Evolutionary conservation across 2,329 filamentous ascomycete genomes (phyloP), one percentile per base, ranked within the genome.

Genomic region (Ceratocystis harringtonii): DNA sequence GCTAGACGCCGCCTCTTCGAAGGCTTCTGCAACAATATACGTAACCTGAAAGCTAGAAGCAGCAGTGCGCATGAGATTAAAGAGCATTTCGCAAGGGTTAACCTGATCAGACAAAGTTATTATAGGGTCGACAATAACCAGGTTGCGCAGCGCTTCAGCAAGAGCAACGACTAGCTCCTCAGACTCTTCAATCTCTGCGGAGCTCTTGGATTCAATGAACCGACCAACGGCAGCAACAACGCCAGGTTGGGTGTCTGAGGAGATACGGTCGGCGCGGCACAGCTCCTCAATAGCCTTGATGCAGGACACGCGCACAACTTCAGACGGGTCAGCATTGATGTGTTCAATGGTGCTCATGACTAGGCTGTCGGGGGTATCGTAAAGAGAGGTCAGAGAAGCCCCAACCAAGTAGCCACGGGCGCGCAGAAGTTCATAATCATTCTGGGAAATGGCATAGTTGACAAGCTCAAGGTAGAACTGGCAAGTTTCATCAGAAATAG

Each of bases 91-190:
- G 5, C 96, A 78, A 25, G 92, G 90, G 66, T 86, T 83, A 58
- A 87, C 83, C 12, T 88, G 85, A 15, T 81, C 82, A 0, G 86
- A 84, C 25, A 96, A 81, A 25, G 89, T 86, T 64, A 94, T 84
- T 17, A 81, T 80, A 2, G 88, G 84, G 70, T 96, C 87, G 65
- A 96, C 81, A 70, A 87, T 81, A 71, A 97, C 94, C 32, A 89
- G 87, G 70, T 91, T 86, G 63, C 90, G 84, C 2, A 97, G 79
- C 0, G 92, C 88, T 75, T 96, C 91, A 5, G 92, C 88, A 41
- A 99, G 79, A 0, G 92, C 92, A 15, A 95, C 89, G 69, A 96
- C 85, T 65, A 97, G 82, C 74, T 99, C 94, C 70, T 97, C 92
- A 10, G 89, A 89, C 68, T 96, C 92, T 65, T 88, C 85, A 61